These are phyloP conservation scores for Mitragyna speciosa DNA, from an alignment of 257 asterid genomes.

Conservation along the genomic window DNA sequence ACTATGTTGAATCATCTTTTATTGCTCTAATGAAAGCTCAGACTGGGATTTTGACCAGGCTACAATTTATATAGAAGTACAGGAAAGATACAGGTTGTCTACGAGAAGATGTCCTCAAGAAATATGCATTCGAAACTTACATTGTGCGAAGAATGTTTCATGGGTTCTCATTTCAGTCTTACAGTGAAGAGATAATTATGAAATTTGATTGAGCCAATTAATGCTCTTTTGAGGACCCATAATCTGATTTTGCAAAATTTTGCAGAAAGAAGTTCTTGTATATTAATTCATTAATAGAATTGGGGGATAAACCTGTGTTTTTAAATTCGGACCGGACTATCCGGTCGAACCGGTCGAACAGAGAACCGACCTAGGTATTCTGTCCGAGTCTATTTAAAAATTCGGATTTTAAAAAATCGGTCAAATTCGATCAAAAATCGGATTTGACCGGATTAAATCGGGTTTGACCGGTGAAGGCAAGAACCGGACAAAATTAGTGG, in stretches of 20 bases:
- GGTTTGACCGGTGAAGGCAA: too few relatives aligned
- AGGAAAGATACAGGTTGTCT: conserved; percentile 50
- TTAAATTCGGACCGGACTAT: too few relatives aligned
- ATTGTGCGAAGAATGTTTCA: conserved; percentile 64
- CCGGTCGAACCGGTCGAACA: too few relatives aligned
- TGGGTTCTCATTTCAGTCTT: conserved; percentile 40
- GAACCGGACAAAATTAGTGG: too few relatives aligned
- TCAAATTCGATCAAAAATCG: too few relatives aligned
- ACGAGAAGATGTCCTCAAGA: conserved; percentile 67
- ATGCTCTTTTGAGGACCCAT: conserved; percentile 60
- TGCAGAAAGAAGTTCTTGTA: conserved; percentile 73
- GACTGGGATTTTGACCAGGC: conserved; percentile 83
- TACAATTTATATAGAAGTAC: conserved; percentile 52
- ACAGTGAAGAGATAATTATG: conserved; percentile 34
- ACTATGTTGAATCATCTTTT: too few relatives aligned
- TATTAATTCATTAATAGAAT: too few relatives aligned
- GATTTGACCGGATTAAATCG: too few relatives aligned
- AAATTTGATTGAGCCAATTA: conserved; percentile 56
- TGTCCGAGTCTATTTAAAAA: too few relatives aligned
- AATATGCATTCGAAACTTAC: conserved; percentile 77
- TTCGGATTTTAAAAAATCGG: too few relatives aligned
- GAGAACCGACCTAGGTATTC: too few relatives aligned
- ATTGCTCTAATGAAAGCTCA: conserved; percentile 69
- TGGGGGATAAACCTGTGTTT: too few relatives aligned
- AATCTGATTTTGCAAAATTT: conserved; percentile 64